These are phyloP conservation scores for Bonnemaisonia californica DNA, from an alignment of 31 red algal genomes.

Conservation along the genomic window DNA sequence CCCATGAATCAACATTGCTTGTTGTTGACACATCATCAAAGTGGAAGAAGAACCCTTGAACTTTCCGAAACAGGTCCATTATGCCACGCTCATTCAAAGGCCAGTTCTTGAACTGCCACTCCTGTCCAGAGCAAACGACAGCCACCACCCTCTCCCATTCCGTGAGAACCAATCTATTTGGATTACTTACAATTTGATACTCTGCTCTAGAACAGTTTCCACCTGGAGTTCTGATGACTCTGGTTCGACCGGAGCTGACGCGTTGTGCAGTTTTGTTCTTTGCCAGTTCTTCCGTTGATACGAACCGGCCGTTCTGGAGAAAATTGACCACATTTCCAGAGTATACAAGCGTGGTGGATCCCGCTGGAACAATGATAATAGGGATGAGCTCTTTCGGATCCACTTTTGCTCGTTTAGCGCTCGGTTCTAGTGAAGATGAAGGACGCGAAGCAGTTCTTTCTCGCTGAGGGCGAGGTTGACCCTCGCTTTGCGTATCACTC, in stretches of 20 bases:
- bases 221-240: constrained; percentile 37
- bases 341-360: constrained; percentile 50
- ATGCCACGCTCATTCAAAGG: constrained; percentile 47
- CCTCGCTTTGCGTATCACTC: neutral
- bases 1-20: constrained; percentile 64
- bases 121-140: constrained; percentile 79
- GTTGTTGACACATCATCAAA: constrained; percentile 70
- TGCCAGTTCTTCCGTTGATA: constrained; percentile 53
- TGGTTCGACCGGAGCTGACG: constrained; percentile 15
- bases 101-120: constrained; percentile 94
- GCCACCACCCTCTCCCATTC: constrained; percentile 91
- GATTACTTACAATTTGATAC: constrained; percentile 81
- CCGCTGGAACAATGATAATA: constrained; percentile 80
- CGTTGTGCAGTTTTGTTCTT: constrained; percentile 32
- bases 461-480: neutral
- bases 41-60: constrained; percentile 84
- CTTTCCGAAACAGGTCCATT: constrained; percentile 49
- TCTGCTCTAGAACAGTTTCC: constrained; percentile 65
- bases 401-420: constrained; percentile 28
- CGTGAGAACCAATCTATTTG: constrained; percentile 44
- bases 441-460: constrained; percentile 1
- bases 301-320: constrained; percentile 64
- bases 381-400: constrained; percentile 44
- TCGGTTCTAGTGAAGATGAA: neutral
- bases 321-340: constrained; percentile 65